Percentiles rank a stretch among this genome's conserved stretches.
Conservation (phyloP, 2,329 filamentous ascomycete genomes). For the Pseudocercospora eumusae region DNA sequence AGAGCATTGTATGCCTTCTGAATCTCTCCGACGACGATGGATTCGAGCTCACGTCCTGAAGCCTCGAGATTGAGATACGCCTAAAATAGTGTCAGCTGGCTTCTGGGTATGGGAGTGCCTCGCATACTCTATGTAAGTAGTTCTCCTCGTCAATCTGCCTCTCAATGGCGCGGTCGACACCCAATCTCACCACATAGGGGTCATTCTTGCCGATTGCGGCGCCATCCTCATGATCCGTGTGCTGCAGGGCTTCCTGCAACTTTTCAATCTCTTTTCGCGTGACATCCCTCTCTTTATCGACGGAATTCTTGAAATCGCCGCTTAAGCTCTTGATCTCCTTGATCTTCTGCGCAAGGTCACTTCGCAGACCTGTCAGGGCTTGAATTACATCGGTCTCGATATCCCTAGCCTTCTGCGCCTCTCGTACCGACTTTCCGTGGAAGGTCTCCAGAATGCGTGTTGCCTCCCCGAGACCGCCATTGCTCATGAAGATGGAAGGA, state of each 20-base stretch:
- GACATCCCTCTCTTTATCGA: conserved; percentile 89
- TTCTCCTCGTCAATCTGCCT: conserved; percentile 96
- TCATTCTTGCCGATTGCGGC: conserved; percentile 88
- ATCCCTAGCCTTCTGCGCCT: conserved; percentile 84
- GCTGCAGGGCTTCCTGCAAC: conserved; percentile 78
- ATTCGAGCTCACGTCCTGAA: conserved; percentile 91
- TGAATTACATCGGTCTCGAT: conserved; percentile 90
- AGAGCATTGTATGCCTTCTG: conserved; percentile 97
- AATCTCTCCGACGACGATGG: conserved; percentile 94
- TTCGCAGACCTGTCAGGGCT: conserved; percentile 79
- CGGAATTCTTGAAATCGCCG: conserved; percentile 94
- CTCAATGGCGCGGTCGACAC: conserved; percentile 86
- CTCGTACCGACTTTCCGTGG: conserved; percentile 75
- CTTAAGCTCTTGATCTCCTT: conserved; percentile 96
- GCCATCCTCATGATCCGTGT: conserved; percentile 69
- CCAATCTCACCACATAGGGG: conserved; percentile 81
- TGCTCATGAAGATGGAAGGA: conserved; percentile 73
- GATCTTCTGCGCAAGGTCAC: conserved; percentile 90
- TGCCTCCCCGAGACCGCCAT: conserved; percentile 85
- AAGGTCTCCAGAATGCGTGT: conserved; percentile 77
- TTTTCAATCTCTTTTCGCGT: conserved; percentile 77
- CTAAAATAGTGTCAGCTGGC: conserved; percentile 48
- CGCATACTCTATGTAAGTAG: conserved; percentile 81
- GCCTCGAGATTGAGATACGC: conserved; percentile 93
- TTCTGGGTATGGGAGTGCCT: not conserved